Evolutionary conservation across 1,139 yeast genomes (phyloP).

Genomic region (Blastobotrys apis): DNA sequence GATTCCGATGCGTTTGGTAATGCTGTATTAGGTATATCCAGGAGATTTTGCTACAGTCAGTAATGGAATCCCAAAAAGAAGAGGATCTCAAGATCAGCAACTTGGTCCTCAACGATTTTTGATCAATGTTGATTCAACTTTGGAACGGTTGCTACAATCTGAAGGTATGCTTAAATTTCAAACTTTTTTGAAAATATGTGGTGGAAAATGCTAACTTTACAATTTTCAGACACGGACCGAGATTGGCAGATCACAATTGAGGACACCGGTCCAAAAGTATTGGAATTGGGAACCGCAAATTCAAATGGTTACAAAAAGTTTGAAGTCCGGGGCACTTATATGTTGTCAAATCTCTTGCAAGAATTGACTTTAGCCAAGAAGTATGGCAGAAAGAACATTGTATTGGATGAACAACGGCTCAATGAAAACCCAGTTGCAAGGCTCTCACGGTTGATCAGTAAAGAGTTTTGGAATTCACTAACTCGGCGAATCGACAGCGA

Average conservation of each 20-base stretch:
- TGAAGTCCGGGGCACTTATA: constrained; percentile 83
- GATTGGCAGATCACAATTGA: constrained; percentile 88
- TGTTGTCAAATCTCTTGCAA: constrained; percentile 82
- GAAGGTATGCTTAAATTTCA: constrained; percentile 40
- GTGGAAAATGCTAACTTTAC: neutral
- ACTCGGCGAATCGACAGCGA: constrained; percentile 68
- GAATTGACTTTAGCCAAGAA: constrained; percentile 84
- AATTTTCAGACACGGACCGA: constrained; percentile 63
- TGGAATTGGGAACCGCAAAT: constrained; percentile 76
- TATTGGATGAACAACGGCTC: constrained; percentile 76
- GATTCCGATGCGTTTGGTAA: too few relatives aligned
- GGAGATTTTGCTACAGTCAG: too few relatives aligned
- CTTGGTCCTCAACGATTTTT: constrained; percentile 53
- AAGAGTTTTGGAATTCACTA: constrained; percentile 76
- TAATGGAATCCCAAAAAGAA: constrained; percentile 35
- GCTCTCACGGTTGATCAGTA: constrained; percentile 65
- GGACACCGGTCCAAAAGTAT: constrained; percentile 88
- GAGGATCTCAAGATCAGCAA: constrained; percentile 66
- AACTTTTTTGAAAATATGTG: neutral
- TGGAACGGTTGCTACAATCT: constrained; percentile 60
- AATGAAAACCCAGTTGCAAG: constrained; percentile 86
- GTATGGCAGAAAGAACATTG: constrained; percentile 70
- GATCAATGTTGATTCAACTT: constrained; percentile 73
- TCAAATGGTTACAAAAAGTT: constrained; percentile 73
- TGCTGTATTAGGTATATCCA: too few relatives aligned